Base-by-base conservation (phyloP, 352 stramenopile species). In the Pythium rishiriense region DNA sequence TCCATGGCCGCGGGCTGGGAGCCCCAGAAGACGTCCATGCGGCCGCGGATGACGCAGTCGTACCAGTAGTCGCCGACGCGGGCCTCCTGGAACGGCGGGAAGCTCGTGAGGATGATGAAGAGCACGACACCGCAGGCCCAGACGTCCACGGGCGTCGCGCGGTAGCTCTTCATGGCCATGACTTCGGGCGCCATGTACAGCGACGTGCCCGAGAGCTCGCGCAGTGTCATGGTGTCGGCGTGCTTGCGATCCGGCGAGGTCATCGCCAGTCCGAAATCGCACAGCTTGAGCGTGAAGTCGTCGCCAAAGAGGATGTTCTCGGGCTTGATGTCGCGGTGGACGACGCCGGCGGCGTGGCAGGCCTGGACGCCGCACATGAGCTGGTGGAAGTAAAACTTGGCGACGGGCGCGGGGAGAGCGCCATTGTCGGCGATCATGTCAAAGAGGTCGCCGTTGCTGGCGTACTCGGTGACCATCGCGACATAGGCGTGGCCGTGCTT, bases 131-230 rank as follows among this genome's bases (percentile, higher is more conserved):
- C 91, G 1, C 84, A 78, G 0, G 86, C 92, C 90, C 91, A 98
- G 17, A 97, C 79, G 69, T 98, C 91, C 25, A 92, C 82, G 0
- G 88, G 76, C n/a, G 79, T 82, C 28, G 75, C 82, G 47, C 91
- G 85, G 68, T 93, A 96, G 42, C 63, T 62, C 31, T 69, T 72
- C 57, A 75, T 69, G 17, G 58, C 65, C 39, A 73, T 69, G 54
- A 97, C 79, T 70, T 98, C 90, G 4, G 90, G 91, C 8, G 89
- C 90, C 87, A 97, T 95, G 73, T 97, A 98, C 56, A 93, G 70
- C 21, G 75, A 71, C 17, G 88, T 97, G 12, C 91, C 91, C 43
- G 85, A 94, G 35, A 94, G 72, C 29, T 92, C 82, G 35, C 71
- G 65, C 37, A 79, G 67, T 31, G 74, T 66, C 4, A 85, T 59